These are phyloP conservation scores for Anaeramoeba flamelloides DNA, from an alignment of 78 protist genomes.

Conservation along the genomic window DNA sequence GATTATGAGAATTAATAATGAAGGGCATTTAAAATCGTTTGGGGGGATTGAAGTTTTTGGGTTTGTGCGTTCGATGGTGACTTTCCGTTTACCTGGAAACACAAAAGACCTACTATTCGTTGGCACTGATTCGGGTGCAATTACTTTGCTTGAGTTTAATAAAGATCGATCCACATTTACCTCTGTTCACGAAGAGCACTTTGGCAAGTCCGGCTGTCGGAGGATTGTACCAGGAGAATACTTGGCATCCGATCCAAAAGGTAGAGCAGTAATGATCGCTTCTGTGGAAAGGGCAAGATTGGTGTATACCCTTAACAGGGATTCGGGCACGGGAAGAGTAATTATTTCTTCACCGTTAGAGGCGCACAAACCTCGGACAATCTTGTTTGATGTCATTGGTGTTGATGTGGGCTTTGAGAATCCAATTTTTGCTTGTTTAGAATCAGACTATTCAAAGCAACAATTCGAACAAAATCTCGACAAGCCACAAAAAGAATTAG, in stretches of 20 bases:
- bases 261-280: constrained; percentile 90
- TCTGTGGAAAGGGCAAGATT: constrained; percentile 89
- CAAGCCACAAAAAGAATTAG: constrained; percentile 15
- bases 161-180: constrained; percentile 29
- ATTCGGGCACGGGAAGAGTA: constrained; percentile 49
- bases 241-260: constrained; percentile 85
- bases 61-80: neutral
- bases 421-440: constrained; percentile 87
- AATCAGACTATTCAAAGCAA: constrained; percentile 54
- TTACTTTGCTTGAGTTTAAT: constrained; percentile 64
- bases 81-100: constrained; percentile 13
- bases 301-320: constrained; percentile 80
- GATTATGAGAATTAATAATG: neutral
- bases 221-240: constrained; percentile 88
- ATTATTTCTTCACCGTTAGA: constrained; percentile 81
- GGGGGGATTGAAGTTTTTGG: neutral
- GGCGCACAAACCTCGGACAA: constrained; percentile 66
- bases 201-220: constrained; percentile 80
- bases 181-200: constrained; percentile 73
- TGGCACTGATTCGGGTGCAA: constrained; percentile 75
- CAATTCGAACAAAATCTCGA: constrained; percentile 35
- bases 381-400: constrained; percentile 52
- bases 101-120: constrained; percentile 67
- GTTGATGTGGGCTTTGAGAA: constrained; percentile 91
- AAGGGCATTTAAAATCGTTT: neutral